Evolutionary conservation across 1,139 yeast genomes (phyloP).

Genomic region (Meyerozyma guilliermondii): DNA sequence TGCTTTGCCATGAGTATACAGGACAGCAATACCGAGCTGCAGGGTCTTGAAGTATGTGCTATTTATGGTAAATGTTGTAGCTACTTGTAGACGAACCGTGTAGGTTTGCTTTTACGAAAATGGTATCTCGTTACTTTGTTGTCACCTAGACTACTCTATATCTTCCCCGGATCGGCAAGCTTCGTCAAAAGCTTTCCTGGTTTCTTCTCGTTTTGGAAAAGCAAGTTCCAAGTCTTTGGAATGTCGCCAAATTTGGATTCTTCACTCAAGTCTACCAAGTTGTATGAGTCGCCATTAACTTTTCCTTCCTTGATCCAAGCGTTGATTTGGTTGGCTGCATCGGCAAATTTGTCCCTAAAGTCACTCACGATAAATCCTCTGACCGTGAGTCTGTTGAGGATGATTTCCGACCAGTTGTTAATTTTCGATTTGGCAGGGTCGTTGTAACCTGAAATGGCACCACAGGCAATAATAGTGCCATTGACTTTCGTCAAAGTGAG

Average conservation of each 20-base stretch:
- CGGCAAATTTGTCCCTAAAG: constrained; percentile 9
- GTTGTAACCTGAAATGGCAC: constrained; percentile 27
- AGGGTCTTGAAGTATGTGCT: too few relatives aligned
- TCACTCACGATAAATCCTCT: constrained; percentile 19
- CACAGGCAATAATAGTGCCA: constrained; percentile 25
- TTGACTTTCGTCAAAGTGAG: constrained; percentile 15
- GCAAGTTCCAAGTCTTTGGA: constrained; percentile 41
- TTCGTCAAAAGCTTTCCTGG: constrained; percentile 27
- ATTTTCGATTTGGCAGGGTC: constrained; percentile 13
- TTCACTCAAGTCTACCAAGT: constrained; percentile 31
- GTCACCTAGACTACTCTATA: too few relatives aligned
- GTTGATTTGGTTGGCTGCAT: constrained; percentile 11
- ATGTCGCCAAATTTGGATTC: constrained; percentile 27
- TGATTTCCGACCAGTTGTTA: constrained; percentile 20
- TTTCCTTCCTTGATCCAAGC: constrained; percentile 19
- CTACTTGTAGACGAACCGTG: too few relatives aligned
- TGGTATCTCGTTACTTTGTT: too few relatives aligned
- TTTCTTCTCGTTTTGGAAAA: constrained; percentile 28
- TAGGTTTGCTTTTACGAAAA: too few relatives aligned
- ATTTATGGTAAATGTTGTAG: too few relatives aligned
- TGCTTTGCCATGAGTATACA: too few relatives aligned
- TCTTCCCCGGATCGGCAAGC: constrained; percentile 6
- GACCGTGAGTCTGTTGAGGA: constrained; percentile 18
- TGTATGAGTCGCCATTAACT: constrained; percentile 17
- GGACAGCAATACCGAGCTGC: too few relatives aligned